A percentile compares a stretch with the other conserved stretches of the same genome.
Evolutionary conservation across 1,139 yeast species (phyloP).

Genomic region (Zygosaccharomyces sapae): DNA sequence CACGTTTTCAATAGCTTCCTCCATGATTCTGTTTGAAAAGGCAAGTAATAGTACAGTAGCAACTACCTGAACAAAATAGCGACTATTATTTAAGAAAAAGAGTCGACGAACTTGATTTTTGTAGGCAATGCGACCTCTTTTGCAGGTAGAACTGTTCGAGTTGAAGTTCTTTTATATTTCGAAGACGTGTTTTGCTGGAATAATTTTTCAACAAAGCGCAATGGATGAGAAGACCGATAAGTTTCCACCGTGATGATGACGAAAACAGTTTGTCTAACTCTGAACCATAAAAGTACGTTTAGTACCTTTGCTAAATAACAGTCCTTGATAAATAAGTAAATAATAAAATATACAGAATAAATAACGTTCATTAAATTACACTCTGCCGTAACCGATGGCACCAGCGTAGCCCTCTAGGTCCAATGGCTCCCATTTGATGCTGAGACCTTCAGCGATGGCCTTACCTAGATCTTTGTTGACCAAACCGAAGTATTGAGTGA

Average conservation of each 20-base stretch:
- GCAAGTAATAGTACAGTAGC: no score
- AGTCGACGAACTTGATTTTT: no score
- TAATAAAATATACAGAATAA: no score
- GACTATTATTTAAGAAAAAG: no score
- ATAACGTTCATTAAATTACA: no score
- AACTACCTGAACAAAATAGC: no score
- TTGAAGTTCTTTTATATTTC: not conserved
- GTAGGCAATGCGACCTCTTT: no score
- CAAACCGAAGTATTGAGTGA: constrained; percentile 43
- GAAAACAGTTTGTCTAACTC: no score
- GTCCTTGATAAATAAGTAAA: no score
- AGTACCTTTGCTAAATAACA: no score
- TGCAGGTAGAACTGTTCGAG: no score
- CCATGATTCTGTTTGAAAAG: not conserved
- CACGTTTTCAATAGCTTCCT: not conserved
- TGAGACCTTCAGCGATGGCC: constrained; percentile 39
- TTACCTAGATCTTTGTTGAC: constrained; percentile 38
- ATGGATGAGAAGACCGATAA: not conserved
- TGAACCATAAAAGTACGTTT: not conserved
- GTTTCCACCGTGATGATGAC: not conserved
- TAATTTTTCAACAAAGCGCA: not conserved
- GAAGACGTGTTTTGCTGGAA: not conserved
- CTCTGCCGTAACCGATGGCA: no score
- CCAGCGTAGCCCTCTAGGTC: constrained; percentile 36
- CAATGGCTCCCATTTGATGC: constrained; percentile 36